Evolutionary conservation across 1,284 basidiomycete genomes (phyloP).

Genomic region (Sanghuangporus sanghuang): DNA sequence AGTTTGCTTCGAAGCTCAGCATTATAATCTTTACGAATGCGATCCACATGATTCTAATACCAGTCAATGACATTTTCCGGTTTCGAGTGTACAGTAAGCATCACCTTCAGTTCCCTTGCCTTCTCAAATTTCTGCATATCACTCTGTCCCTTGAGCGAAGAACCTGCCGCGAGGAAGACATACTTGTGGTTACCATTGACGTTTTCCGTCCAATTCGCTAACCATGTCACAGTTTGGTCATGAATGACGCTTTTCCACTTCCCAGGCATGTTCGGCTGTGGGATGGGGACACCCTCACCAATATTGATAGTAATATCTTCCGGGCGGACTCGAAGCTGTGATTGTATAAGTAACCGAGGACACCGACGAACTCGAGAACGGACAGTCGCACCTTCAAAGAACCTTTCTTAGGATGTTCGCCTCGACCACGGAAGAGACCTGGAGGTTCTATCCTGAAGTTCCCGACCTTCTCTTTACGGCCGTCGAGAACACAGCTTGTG

Average conservation of each 20-base stretch:
- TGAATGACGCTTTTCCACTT: slow-evolving; percentile 84
- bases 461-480: slow-evolving; percentile 95
- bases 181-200: slow-evolving; percentile 92
- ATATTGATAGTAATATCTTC: slow-evolving; percentile 96
- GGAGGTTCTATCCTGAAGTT: slow-evolving; percentile 99
- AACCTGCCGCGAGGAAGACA: slow-evolving; percentile 91
- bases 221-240: slow-evolving; percentile 94
- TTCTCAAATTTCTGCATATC: slow-evolving; percentile 97
- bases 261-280: slow-evolving; percentile 83
- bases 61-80: not conserved
- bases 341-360: slow-evolving; percentile 3
- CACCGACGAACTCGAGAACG: not conserved
- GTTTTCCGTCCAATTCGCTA: slow-evolving; percentile 97
- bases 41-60: slow-evolving; percentile 78
- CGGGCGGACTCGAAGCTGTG: slow-evolving; percentile 77
- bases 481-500: slow-evolving; percentile 84
- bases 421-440: slow-evolving; percentile 94
- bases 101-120: slow-evolving; percentile 87
- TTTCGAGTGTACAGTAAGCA: not conserved
- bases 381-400: slow-evolving; percentile 75
- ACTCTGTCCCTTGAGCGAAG: slow-evolving; percentile 93
- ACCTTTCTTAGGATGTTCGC: slow-evolving; percentile 97
- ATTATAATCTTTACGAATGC: slow-evolving; percentile 83
- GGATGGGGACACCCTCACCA: slow-evolving; percentile 66
- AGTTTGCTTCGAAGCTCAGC: slow-evolving; percentile 83